A percentile compares a stretch with the other conserved stretches of the same genome.
Conservation (phyloP, 2,329 filamentous ascomycete genomes). For the Plectosphaerella plurivora region DNA sequence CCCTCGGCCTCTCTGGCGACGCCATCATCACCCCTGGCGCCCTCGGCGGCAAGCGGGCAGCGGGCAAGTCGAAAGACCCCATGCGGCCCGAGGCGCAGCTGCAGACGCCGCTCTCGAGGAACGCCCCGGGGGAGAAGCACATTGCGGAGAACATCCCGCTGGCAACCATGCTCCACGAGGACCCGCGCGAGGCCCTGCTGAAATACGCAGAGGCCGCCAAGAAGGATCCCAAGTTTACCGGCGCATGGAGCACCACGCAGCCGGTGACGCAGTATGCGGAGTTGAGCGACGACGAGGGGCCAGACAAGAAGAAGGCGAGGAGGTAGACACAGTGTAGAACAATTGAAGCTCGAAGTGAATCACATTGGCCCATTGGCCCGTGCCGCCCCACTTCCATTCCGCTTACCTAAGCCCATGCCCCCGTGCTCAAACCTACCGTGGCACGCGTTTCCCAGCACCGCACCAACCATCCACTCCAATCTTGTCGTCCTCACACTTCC, state of each 20-base stretch:
- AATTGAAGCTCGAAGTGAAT: too few species aligned
- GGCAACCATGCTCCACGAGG: slow-evolving; percentile 91
- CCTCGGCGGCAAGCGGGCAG: slow-evolving; percentile 42
- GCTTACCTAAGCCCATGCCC: too few species aligned
- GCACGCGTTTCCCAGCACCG: slow-evolving; percentile 27
- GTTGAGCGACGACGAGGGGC: slow-evolving; percentile 59
- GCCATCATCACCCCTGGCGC: slow-evolving; percentile 68
- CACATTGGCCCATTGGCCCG: not conserved
- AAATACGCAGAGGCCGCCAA: slow-evolving; percentile 94
- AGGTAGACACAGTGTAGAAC: not conserved
- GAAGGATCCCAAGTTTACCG: slow-evolving; percentile 91
- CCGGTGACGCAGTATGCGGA: slow-evolving; percentile 90
- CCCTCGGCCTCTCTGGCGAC: slow-evolving; percentile 77
- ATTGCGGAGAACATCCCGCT: slow-evolving; percentile 86
- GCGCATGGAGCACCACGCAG: slow-evolving; percentile 88
- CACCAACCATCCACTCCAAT: slow-evolving; percentile 44
- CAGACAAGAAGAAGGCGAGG: slow-evolving; percentile 37
- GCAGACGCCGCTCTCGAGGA: slow-evolving; percentile 86
- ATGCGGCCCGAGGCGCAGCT: slow-evolving; percentile 78
- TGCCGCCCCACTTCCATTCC: not conserved
- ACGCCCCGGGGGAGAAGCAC: slow-evolving; percentile 82
- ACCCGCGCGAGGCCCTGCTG: slow-evolving; percentile 86
- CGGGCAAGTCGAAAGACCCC: slow-evolving; percentile 73
- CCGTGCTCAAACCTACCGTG: slow-evolving; percentile 42
- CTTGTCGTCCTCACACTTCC: slow-evolving; percentile 46